A percentile compares a stretch with the other conserved stretches of the same genome.
These are phyloP conservation scores for Jamesozyma piceae DNA, from an alignment of 805 yeast genomes.

Conservation along the genomic window DNA sequence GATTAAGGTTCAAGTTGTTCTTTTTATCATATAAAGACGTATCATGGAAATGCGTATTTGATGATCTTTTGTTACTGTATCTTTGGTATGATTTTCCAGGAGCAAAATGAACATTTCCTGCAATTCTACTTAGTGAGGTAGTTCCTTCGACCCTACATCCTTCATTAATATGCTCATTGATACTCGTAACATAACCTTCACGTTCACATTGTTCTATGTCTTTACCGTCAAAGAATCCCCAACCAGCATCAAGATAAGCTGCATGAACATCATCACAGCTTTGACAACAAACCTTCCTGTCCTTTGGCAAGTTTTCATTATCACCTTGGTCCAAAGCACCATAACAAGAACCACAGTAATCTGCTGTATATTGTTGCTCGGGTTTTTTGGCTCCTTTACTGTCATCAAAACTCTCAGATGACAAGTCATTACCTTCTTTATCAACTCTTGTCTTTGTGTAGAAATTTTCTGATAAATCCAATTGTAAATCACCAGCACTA, in stretches of 20 bases:
- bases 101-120: constrained; percentile 90
- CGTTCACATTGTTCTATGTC: constrained; percentile 83
- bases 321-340: constrained; percentile 61
- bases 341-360: constrained; percentile 82
- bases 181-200: constrained; percentile 69
- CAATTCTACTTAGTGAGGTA: constrained; percentile 71
- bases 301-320: constrained; percentile 32
- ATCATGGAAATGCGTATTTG: constrained; percentile 70
- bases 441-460: constrained; percentile 56
- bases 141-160: constrained; percentile 85
- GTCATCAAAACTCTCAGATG: constrained; percentile 33
- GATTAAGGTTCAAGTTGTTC: constrained; percentile 64
- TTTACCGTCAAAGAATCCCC: constrained; percentile 88
- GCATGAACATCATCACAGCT: constrained; percentile 70
- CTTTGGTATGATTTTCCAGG: constrained; percentile 74
- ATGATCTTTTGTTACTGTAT: constrained; percentile 20
- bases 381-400: constrained; percentile 33
- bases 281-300: constrained; percentile 58
- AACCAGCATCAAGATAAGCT: constrained; percentile 67
- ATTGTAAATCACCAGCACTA: constrained; percentile 73
- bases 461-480: constrained; percentile 61
- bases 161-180: constrained; percentile 55
- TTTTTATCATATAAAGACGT: constrained; percentile 56
- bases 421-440: constrained; percentile 40
- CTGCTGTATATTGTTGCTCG: constrained; percentile 5